phyloP scores from a whole-genome alignment of 1,284 basidiomycete genomes.

The Cryptococcus floricola region DNA sequence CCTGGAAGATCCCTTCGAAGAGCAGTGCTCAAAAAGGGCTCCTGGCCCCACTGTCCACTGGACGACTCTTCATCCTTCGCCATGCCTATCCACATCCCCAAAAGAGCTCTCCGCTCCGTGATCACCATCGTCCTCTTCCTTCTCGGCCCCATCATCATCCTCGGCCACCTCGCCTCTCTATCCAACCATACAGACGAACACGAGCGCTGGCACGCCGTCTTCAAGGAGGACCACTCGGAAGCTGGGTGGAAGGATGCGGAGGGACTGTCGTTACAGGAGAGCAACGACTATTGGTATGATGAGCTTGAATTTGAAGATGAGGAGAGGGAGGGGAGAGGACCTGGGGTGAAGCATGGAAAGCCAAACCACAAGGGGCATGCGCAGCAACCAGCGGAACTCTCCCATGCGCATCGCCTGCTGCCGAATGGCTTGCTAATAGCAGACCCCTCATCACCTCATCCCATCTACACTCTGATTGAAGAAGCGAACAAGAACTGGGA shows the following conservation, averaged over 20 bases:
- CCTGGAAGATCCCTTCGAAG: background rate
- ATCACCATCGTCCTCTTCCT: conserved; percentile 18
- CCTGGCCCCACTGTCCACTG: background rate
- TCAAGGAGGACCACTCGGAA: background rate
- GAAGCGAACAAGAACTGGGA: conserved; percentile 45
- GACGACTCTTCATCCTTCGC: background rate
- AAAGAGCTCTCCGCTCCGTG: conserved; percentile 22
- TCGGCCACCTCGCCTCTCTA: conserved; percentile 7
- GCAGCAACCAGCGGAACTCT: too few species aligned
- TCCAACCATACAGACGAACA: background rate
- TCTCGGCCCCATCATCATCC: conserved; percentile 19
- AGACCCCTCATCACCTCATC: conserved; percentile 24
- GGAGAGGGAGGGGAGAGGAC: too few species aligned
- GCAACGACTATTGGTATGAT: too few species aligned
- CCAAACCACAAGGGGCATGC: too few species aligned
- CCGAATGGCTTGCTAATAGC: too few species aligned
- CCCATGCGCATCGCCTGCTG: too few species aligned
- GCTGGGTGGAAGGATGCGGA: background rate
- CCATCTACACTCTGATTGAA: conserved; percentile 48
- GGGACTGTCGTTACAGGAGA: background rate
- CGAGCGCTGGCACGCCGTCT: background rate
- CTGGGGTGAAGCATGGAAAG: too few species aligned
- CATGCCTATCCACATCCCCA: conserved; percentile 15
- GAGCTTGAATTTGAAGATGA: too few species aligned
- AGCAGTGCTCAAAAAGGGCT: background rate